Base-by-base conservation (phyloP, 2,329 filamentous ascomycete genomes). In the Akanthomyces lecanii region DNA sequence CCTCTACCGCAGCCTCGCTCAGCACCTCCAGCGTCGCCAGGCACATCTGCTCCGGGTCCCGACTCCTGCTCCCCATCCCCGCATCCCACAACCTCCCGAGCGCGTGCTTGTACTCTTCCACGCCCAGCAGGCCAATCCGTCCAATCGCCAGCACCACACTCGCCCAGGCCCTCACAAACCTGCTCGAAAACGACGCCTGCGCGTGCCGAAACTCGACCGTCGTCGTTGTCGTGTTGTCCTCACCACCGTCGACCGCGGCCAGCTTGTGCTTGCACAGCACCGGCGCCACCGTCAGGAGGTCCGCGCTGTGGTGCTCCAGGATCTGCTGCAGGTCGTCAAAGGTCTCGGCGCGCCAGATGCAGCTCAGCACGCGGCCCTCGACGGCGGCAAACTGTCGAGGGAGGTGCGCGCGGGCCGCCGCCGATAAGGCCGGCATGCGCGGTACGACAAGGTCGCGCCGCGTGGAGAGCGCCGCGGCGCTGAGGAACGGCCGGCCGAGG, bases 121-220 rank as follows among this genome's bases (percentile, higher is more conserved):
- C 12, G 2, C 64, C 63, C 18, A 68, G 64, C n/a, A 64, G 54
- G 6, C 58, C 66, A 0, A 66, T 40, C 14, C 66, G 64, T 50
- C 60, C 52, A 2, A 67, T 48, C 5, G 64, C 62, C 42, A 67
- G 44, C 40, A 66, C 51, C 8, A 68, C 63, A 1, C 38, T 48
- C 3, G 57, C 50, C 67, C 66, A 68, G 45, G 64, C 53, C 21
- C 38, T 44, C 8, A 65, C 64, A 52, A 66, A 66, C 7, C 7
- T 25, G 12, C 33, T 21, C 44, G 45, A 61, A 40, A 67, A 66
- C 6, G 63, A 58, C 21, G 64, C 61, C 53, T 66, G 63, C 21
- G 66, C 65, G 53, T 67, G 64, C 12, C 67, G 64, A 40, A 68
- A 68, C 54, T 67, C 66, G 30, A 68, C 6, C 25, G 63, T 63